Evolutionary conservation across 225 moss, liverwort and hornwort genomes (phyloP).

Genomic region (Bryum argenteum): DNA sequence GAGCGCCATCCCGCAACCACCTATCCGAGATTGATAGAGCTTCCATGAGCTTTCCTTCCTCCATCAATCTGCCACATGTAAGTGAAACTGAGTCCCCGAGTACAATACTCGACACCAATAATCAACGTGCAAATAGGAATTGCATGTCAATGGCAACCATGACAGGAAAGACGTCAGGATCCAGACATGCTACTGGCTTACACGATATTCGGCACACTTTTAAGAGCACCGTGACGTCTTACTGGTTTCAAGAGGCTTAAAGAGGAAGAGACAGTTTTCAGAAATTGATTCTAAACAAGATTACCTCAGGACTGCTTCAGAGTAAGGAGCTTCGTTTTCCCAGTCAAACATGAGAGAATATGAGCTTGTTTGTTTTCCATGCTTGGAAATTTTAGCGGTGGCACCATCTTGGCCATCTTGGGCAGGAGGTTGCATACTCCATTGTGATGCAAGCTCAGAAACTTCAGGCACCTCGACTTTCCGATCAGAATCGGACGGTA

Average conservation of each 20-base stretch:
- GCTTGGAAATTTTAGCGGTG: slow-evolving; percentile 35
- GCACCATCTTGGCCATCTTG: slow-evolving; percentile 34
- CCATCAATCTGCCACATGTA: slow-evolving; percentile 71
- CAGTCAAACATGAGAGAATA: slow-evolving; percentile 89
- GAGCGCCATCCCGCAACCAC: slow-evolving; percentile 91
- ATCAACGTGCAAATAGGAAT: not conserved
- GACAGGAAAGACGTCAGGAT: not conserved
- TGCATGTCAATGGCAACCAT: slow-evolving; percentile 11
- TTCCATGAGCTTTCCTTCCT: slow-evolving; percentile 89
- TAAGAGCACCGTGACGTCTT: not conserved
- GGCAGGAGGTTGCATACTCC: slow-evolving; percentile 46
- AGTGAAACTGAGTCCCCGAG: slow-evolving; percentile 17
- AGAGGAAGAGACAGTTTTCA: not conserved
- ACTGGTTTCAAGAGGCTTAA: not conserved
- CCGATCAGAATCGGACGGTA: slow-evolving; percentile 40
- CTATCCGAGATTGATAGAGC: slow-evolving; percentile 92
- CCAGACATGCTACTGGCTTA: not conserved
- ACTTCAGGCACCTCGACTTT: slow-evolving; percentile 42
- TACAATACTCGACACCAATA: slow-evolving; percentile 12
- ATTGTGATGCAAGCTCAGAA: slow-evolving; percentile 38
- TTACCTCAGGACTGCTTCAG: slow-evolving; percentile 86
- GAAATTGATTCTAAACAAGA: not conserved
- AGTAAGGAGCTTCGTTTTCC: slow-evolving; percentile 89
- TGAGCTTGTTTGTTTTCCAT: slow-evolving; percentile 44
- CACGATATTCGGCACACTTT: slow-evolving; percentile 1